Percentiles rank a stretch among this genome's conserved stretches.
phyloP scores from a whole-genome alignment of 768 basidiomycete species.

The Hericium coralloides region DNA sequence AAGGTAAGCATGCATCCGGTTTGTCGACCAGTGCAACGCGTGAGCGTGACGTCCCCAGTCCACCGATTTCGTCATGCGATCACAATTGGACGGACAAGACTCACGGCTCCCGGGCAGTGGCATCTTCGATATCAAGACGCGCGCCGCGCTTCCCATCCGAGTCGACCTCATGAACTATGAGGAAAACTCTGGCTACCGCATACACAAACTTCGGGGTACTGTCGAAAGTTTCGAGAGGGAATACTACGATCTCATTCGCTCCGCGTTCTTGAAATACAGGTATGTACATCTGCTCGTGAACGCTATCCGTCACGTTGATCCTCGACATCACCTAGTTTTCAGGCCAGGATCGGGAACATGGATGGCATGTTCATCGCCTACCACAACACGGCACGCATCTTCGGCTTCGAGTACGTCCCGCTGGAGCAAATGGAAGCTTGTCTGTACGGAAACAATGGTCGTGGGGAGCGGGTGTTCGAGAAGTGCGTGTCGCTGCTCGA shows the following conservation, averaged over 20 bases:
- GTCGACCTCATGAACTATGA: slow-evolving; percentile 81
- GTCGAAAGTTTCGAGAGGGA: slow-evolving; percentile 85
- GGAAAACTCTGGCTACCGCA: slow-evolving; percentile 76
- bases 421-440: slow-evolving; percentile 81
- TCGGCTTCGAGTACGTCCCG: slow-evolving; percentile 92
- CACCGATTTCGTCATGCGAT: slow-evolving; percentile 76
- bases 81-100: slow-evolving; percentile 88
- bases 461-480: slow-evolving; percentile 70
- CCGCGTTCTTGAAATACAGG: slow-evolving; percentile 93
- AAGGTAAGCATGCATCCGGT: slow-evolving; percentile 39
- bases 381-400: slow-evolving; percentile 79
- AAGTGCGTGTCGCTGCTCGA: slow-evolving; percentile 70
- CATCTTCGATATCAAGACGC: slow-evolving; percentile 94
- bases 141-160: slow-evolving; percentile 77
- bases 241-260: slow-evolving; percentile 89
- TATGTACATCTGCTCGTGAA: slow-evolving; percentile 21
- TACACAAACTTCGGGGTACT: slow-evolving; percentile 51
- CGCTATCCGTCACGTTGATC: not conserved
- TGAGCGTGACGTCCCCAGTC: slow-evolving; percentile 27
- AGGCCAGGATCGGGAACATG: slow-evolving; percentile 95
- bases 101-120: slow-evolving; percentile 77
- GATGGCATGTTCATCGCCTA: slow-evolving; percentile 87
- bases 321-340: slow-evolving; percentile 47
- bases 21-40: not conserved
- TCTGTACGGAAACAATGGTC: slow-evolving; percentile 53